phyloP scores from a whole-genome alignment of 306 rosid species.

The Acmispon strigosus region DNA sequence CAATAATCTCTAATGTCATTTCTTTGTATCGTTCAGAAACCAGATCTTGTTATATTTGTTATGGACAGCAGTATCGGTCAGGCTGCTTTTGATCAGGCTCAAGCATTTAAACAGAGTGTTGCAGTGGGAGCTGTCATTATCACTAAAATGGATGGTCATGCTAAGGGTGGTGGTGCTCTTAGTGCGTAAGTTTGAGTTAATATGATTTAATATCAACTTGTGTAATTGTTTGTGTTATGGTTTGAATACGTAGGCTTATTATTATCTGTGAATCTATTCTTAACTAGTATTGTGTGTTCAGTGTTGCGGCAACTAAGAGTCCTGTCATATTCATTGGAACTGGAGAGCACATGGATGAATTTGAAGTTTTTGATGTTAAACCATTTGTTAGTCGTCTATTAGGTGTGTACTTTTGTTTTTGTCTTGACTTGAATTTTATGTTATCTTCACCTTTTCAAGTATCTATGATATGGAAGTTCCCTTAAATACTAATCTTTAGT shows the following conservation, averaged over 20 bases:
- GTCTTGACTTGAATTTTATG: not conserved
- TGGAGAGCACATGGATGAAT: slow-evolving; percentile 87
- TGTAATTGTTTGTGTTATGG: not conserved
- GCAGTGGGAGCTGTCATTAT: slow-evolving; percentile 83
- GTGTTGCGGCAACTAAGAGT: slow-evolving; percentile 88
- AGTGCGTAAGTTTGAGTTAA: slow-evolving; percentile 58
- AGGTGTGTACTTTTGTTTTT: slow-evolving; percentile 32
- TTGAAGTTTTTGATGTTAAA: slow-evolving; percentile 81
- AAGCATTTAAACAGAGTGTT: slow-evolving; percentile 75
- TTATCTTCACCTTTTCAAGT: not conserved
- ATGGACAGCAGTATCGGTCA: slow-evolving; percentile 94
- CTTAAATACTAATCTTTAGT: not conserved
- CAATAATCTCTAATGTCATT: slow-evolving; percentile 17
- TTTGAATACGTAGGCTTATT: slow-evolving; percentile 14
- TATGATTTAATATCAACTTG: not conserved
- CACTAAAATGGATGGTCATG: slow-evolving; percentile 85
- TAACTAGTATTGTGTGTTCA: slow-evolving; percentile 23
- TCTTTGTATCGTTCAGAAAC: slow-evolving; percentile 47
- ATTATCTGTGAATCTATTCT: not conserved
- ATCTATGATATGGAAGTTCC: not conserved
- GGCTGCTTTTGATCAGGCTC: slow-evolving; percentile 88
- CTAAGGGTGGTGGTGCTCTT: slow-evolving; percentile 88
- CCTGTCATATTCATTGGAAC: slow-evolving; percentile 82
- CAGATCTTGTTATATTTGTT: slow-evolving; percentile 83
- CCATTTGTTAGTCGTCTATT: slow-evolving; percentile 85